These are phyloP conservation scores for Suillus discolor DNA, from an alignment of 768 basidiomycete species.

Conservation along the genomic window DNA sequence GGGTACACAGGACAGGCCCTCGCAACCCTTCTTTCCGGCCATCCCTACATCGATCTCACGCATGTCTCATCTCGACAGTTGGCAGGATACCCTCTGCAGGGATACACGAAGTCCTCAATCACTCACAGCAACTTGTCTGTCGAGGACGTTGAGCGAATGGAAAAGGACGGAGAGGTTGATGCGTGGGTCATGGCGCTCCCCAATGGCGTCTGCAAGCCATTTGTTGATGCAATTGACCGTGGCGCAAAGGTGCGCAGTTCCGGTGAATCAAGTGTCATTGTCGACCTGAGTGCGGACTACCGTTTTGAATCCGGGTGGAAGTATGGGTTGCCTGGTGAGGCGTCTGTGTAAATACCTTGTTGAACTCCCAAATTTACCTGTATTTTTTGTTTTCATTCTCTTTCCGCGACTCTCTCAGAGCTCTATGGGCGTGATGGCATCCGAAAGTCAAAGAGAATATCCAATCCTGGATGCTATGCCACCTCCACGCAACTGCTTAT, in stretches of 20 bases:
- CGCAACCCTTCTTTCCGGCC: slow-evolving; percentile 81
- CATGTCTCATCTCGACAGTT: slow-evolving; percentile 97
- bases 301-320: slow-evolving; percentile 95
- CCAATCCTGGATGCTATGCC: slow-evolving; percentile 98
- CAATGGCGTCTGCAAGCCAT: slow-evolving; percentile 96
- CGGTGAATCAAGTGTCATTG: slow-evolving; percentile 69
- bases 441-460: slow-evolving; percentile 77
- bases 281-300: slow-evolving; percentile 94
- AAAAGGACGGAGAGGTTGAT: slow-evolving; percentile 87
- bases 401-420: slow-evolving; percentile 51
- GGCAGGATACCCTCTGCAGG: slow-evolving; percentile 75
- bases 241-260: slow-evolving; percentile 58
- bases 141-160: slow-evolving; percentile 84
- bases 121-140: slow-evolving; percentile 80
- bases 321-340: slow-evolving; percentile 98
- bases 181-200: slow-evolving; percentile 99
- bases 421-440: slow-evolving; percentile 78
- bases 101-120: slow-evolving; percentile 76
- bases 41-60: slow-evolving; percentile 87
- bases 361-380: slow-evolving; percentile 39
- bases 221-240: slow-evolving; percentile 91
- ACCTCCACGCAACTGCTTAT: slow-evolving; percentile 91
- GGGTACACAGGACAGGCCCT: slow-evolving; percentile 96
- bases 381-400: slow-evolving; percentile 29
- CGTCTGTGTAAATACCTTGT: slow-evolving; percentile 41